Evolutionary conservation across 768 basidiomycete species (phyloP).

Genomic region (Tricholoma saponaceum): DNA sequence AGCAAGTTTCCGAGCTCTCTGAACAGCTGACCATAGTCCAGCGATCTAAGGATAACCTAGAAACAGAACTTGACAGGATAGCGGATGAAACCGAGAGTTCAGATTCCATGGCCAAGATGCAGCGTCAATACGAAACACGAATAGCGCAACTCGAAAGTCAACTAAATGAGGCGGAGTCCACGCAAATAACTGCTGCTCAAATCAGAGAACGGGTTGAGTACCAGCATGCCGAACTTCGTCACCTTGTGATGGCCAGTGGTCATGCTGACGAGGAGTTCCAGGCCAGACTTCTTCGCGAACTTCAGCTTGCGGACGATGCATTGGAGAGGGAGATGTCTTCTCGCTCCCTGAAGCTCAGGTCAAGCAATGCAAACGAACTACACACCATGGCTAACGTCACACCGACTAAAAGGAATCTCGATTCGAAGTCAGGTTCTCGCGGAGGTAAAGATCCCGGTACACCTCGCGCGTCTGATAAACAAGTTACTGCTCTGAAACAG

Average conservation of each 20-base stretch:
- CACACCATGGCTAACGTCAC: constrained; percentile 41
- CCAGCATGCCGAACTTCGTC: constrained; percentile 69
- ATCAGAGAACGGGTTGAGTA: constrained; percentile 61
- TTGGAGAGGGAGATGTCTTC: constrained; percentile 46
- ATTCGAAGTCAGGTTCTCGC: constrained; percentile 29
- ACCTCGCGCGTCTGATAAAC: constrained; percentile 40
- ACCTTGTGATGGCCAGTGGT: constrained; percentile 53
- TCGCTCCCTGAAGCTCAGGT: constrained; percentile 30
- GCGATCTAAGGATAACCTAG: constrained; percentile 61
- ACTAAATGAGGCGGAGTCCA: constrained; percentile 51
- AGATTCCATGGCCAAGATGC: constrained; percentile 52
- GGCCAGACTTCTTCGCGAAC: constrained; percentile 54
- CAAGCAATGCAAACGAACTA: constrained; percentile 29
- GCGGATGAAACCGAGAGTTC: constrained; percentile 55
- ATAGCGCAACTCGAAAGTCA: constrained; percentile 62
- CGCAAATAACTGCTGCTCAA: constrained; percentile 43
- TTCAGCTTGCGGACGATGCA: constrained; percentile 57
- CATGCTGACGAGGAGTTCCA: constrained; percentile 62
- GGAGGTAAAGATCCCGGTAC: constrained; percentile 25
- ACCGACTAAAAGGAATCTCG: constrained; percentile 38
- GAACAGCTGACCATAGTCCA: constrained; percentile 51
- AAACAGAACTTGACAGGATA: constrained; percentile 61
- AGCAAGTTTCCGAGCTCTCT: constrained; percentile 52
- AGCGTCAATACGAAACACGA: constrained; percentile 59
- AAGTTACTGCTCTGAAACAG: constrained; percentile 50